A percentile compares a stretch with the other conserved stretches of the same genome.
Conservation (phyloP, 352 stramenopile genomes). For the Blastocystis sp. region DNA sequence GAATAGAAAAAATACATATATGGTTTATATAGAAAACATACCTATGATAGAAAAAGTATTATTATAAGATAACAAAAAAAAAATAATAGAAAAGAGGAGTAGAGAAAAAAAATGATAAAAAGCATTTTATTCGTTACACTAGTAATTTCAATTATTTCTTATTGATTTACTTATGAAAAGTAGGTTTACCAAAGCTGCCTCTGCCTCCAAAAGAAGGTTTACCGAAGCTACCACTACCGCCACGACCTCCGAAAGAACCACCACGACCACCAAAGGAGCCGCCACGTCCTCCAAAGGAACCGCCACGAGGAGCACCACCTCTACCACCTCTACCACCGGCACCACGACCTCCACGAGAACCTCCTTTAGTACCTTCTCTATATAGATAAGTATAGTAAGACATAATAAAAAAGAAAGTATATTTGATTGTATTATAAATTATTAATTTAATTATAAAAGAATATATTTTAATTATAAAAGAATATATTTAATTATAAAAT, state of each 20-base stretch:
- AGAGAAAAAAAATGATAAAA: too few relatives aligned
- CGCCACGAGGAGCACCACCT: constrained; percentile 25
- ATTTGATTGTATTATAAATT: too few relatives aligned
- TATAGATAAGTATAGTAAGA: constrained; percentile 42
- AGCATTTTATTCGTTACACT: too few relatives aligned
- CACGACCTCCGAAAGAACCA: constrained; percentile 35
- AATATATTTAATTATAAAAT: constrained; percentile 44
- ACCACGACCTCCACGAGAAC: constrained; percentile 45
- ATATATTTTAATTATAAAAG: constrained; percentile 41
- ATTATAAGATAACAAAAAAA: too few relatives aligned
- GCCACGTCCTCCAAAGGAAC: constrained; percentile 22
- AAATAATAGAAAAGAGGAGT: too few relatives aligned
- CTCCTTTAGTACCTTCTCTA: constrained; percentile 46
- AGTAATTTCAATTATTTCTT: too few relatives aligned
- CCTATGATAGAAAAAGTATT: too few relatives aligned
- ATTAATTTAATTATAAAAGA: too few relatives aligned
- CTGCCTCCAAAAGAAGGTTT: constrained; percentile 32
- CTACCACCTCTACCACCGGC: constrained; percentile 41
- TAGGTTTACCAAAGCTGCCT: too few relatives aligned
- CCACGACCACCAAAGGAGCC: constrained; percentile 37
- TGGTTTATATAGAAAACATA: too few relatives aligned
- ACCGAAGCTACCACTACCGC: constrained; percentile 17
- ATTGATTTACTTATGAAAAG: too few relatives aligned
- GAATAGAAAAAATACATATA: too few relatives aligned
- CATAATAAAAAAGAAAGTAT: constrained; percentile 43